These are phyloP conservation scores for Paraphaeosphaeria minitans DNA, from an alignment of 2,329 filamentous ascomycete genomes.

Conservation along the genomic window DNA sequence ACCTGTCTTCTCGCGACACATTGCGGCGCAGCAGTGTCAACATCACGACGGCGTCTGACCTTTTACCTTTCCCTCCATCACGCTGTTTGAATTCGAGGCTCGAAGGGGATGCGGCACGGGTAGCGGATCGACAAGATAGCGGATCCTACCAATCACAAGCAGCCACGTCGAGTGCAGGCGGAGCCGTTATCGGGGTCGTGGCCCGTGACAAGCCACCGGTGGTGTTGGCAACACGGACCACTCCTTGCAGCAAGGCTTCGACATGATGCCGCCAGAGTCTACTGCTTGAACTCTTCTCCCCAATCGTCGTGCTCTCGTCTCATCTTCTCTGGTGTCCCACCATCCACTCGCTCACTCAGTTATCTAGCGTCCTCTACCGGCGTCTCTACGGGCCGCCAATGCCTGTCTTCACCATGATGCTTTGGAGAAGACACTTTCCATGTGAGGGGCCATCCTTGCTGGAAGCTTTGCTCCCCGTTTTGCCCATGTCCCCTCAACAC, in stretches of 20 bases:
- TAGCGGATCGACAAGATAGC: constrained; percentile 36
- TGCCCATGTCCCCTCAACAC: constrained; percentile 29
- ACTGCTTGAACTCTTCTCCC: constrained; percentile 25
- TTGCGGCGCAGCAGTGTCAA: constrained; percentile 4
- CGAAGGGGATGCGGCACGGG: constrained; percentile 13
- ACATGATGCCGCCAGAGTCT: constrained; percentile 30
- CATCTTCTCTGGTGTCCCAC: constrained; percentile 23
- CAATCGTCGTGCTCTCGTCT: constrained; percentile 32
- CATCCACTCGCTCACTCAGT: constrained; percentile 36
- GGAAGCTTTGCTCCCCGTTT: constrained; percentile 30
- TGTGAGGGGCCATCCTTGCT: constrained; percentile 25
- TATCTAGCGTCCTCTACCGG: constrained; percentile 39
- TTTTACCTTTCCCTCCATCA: constrained; percentile 1
- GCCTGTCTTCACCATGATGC: no score
- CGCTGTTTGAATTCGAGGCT: neutral
- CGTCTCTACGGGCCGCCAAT: no score
- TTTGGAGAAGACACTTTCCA: constrained; percentile 26
- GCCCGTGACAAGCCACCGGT: constrained; percentile 43
- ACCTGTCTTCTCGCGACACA: constrained; percentile 11
- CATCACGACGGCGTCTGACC: constrained; percentile 8
- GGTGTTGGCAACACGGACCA: constrained; percentile 30
- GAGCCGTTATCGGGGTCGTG: constrained; percentile 47
- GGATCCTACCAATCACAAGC: constrained; percentile 39
- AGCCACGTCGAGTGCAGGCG: constrained; percentile 44
- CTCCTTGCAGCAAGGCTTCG: constrained; percentile 41